Base-by-base conservation (phyloP, 164 flowering plant species). In the Kalanchoe fedtschenkoi region DNA sequence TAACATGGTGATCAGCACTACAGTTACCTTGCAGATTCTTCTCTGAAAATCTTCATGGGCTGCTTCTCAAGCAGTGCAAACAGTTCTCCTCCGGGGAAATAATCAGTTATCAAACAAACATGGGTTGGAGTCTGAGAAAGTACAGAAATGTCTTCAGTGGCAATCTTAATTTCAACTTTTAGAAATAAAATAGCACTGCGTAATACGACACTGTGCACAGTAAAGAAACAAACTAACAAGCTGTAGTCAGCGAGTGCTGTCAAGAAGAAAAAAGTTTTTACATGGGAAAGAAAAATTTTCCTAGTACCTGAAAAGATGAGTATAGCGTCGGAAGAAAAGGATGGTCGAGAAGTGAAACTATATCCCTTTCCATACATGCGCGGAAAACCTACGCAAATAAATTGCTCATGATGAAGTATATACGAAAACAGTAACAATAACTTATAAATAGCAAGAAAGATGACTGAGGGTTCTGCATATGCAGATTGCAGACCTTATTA, bases 51-150 rank as follows among this genome's bases (percentile, higher is more conserved):
- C 69, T 93, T 93, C 93, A 83, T 81, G 11, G 98, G 98, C 60
- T 93, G 98, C 77, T 81, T 89, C 76, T 88, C 98, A 67, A 93
- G 95, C 78, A 89, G 66, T 1, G 89, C 90, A 76, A 89, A 89
- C 58, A 93, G 71, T 72, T 93, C 98, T 64, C 98, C 97, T 60
- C 98, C 98, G 66, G 84, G 75, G 69, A 85, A 93, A 64, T 89
- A 93, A 78, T 93, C 98, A 24, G 97, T 89, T 71, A 93, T 89
- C 83, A 93, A 75, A 80, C 98, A 93, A 73, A 93, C 91, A 57
- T 93, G 98, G 66, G 97, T 89, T 68, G 87, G 51, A 64, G 98
- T 93, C 98, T 93, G 89, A 66, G 60, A 58, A 74, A 61, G 59
- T 33, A 32, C 26, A 42, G 51, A 14, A 11, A 24, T 4, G 21